Percentiles rank a stretch among this genome's conserved stretches.
These are phyloP conservation scores for Barbatosphaeria neglecta DNA, from an alignment of 495 filamentous ascomycete genomes.

Conservation along the genomic window DNA sequence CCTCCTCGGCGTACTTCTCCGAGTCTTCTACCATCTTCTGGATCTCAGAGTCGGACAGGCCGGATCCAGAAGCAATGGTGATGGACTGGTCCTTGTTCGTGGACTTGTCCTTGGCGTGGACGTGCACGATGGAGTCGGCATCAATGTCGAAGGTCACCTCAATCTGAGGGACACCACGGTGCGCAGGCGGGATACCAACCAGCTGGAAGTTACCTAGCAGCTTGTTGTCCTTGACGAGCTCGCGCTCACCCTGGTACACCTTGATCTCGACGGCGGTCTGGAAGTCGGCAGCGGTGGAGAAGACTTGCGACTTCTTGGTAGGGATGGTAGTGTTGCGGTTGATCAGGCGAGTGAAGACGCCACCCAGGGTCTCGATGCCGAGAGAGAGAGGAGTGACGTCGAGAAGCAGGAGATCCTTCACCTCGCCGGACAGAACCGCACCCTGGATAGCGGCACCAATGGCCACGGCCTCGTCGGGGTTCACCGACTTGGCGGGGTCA, in stretches of 20 bases:
- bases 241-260: slow-evolving; percentile 99
- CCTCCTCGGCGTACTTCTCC: slow-evolving; percentile 86
- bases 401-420: slow-evolving; percentile 89
- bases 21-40: slow-evolving; percentile 94
- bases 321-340: slow-evolving; percentile 99
- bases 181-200: slow-evolving; percentile 91
- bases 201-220: slow-evolving; percentile 99
- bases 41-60: slow-evolving; percentile 91
- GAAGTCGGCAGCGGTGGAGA: slow-evolving; percentile 98
- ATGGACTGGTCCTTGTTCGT: slow-evolving; percentile 99
- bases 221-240: slow-evolving; percentile 99
- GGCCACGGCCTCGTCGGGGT: slow-evolving; percentile 97
- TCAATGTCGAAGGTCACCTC: slow-evolving; percentile 99
- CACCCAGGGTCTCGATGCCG: slow-evolving; percentile 98
- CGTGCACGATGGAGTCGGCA: slow-evolving; percentile 97
- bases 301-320: slow-evolving; percentile 98
- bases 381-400: slow-evolving; percentile 97
- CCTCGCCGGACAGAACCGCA: slow-evolving; percentile 91
- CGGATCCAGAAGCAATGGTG: slow-evolving; percentile 95
- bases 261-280: slow-evolving; percentile 99
- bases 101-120: slow-evolving; percentile 97
- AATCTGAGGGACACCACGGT: slow-evolving; percentile 94
- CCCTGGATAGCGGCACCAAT: slow-evolving; percentile 98
- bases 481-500: slow-evolving; percentile 96
- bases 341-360: slow-evolving; percentile 98